phyloP scores from a whole-genome alignment of 2,329 filamentous ascomycete genomes.

The Trichoderma atrobrunneum region DNA sequence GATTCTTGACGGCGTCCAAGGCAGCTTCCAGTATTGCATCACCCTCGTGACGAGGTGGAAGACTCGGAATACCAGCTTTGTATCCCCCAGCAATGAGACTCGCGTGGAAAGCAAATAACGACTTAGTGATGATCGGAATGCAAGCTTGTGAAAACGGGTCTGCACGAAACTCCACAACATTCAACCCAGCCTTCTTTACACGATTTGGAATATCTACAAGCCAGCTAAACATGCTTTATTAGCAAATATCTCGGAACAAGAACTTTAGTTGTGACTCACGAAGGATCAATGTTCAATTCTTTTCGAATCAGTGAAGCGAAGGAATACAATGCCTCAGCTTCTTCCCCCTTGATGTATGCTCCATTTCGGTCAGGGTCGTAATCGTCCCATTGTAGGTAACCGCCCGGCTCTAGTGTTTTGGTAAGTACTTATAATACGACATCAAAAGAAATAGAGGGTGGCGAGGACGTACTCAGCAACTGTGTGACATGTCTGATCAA shows the following conservation, averaged over 20 bases:
- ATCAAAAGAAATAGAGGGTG: neutral
- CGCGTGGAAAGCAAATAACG: neutral
- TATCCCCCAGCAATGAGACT: neutral
- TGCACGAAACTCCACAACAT: neutral
- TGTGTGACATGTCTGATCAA: neutral
- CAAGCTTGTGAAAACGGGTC: neutral
- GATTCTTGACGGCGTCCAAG: neutral
- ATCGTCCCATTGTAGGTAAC: neutral
- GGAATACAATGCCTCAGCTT: neutral
- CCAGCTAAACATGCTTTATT: neutral
- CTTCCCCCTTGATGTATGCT: neutral
- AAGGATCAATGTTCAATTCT: neutral
- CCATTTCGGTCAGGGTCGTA: neutral
- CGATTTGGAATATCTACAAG: neutral
- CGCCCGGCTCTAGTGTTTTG: neutral
- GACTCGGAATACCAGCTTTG: neutral
- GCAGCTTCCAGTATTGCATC: neutral
- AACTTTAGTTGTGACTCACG: neutral
- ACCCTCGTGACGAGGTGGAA: neutral
- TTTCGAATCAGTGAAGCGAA: neutral
- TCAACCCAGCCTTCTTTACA: neutral
- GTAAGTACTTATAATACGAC: neutral
- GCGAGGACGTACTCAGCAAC: neutral
- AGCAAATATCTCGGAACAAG: neutral
- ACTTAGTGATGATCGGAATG: neutral